These are phyloP conservation scores for Luffa aegyptiaca DNA, from an alignment of 306 rosid genomes.

Conservation along the genomic window DNA sequence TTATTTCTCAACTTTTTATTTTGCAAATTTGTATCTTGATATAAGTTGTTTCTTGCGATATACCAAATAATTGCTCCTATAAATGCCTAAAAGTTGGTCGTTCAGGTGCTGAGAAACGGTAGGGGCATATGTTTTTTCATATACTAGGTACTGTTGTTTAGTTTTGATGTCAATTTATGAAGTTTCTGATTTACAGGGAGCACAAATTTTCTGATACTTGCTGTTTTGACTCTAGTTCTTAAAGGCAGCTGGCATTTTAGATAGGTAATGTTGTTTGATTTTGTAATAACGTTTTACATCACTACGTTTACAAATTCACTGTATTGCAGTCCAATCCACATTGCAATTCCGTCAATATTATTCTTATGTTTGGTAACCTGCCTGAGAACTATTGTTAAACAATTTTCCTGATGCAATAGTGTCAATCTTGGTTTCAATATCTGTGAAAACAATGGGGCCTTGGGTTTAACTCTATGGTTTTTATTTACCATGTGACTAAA, in stretches of 20 bases:
- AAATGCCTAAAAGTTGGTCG: no score
- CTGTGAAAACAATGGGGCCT: neutral
- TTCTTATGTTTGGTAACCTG: neutral
- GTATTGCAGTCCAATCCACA: neutral
- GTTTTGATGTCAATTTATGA: neutral
- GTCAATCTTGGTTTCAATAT: neutral
- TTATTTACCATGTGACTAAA: neutral
- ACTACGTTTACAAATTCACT: neutral
- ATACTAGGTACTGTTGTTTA: neutral
- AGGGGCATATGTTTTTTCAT: no score
- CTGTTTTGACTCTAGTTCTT: constrained; percentile 53
- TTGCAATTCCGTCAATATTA: no score
- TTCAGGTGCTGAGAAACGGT: no score
- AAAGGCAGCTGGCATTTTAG: constrained; percentile 76
- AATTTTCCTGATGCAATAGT: neutral
- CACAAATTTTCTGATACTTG: constrained; percentile 74
- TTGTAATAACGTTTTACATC: neutral
- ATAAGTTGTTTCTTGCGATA: no score
- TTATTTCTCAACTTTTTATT: no score
- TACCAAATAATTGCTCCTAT: no score
- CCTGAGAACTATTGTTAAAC: no score
- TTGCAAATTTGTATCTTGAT: no score
- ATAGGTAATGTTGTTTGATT: constrained; percentile 39
- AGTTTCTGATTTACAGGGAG: constrained; percentile 41
- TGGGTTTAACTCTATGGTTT: neutral